These are phyloP conservation scores for Penicillium expansum DNA, from an alignment of 2,329 filamentous ascomycete species.

Conservation along the genomic window DNA sequence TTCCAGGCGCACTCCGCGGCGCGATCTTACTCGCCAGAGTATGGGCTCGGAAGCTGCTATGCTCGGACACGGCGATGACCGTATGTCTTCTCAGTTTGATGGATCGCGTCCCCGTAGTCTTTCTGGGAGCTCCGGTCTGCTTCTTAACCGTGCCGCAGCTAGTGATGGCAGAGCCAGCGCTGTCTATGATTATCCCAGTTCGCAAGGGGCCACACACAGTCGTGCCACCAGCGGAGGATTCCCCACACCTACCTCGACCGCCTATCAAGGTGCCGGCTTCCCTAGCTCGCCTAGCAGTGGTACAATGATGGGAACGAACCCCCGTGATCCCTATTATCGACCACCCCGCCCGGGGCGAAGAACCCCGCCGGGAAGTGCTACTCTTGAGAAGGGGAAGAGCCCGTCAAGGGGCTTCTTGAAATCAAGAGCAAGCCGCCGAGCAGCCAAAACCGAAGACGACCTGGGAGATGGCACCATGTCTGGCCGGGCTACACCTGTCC, in stretches of 20 bases:
- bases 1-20: slow-evolving; percentile 66
- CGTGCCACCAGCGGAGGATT: slow-evolving; percentile 60
- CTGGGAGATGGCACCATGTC: slow-evolving; percentile 42
- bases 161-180: slow-evolving; percentile 50
- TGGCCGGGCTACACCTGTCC: slow-evolving; percentile 49
- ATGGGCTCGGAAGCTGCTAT: slow-evolving; percentile 81
- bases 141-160: slow-evolving; percentile 53
- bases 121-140: slow-evolving; percentile 61
- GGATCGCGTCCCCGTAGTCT: slow-evolving; percentile 57
- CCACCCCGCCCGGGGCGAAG: slow-evolving; percentile 71
- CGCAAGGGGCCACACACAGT: slow-evolving; percentile 48
- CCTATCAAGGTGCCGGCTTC: slow-evolving; percentile 63
- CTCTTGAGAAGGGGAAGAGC: slow-evolving; percentile 42
- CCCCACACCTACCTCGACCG: slow-evolving; percentile 70
- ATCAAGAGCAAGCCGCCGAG: slow-evolving; percentile 29
- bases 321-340: slow-evolving; percentile 81
- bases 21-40: slow-evolving; percentile 69
- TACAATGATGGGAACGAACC: slow-evolving; percentile 47
- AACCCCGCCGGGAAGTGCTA: slow-evolving; percentile 55
- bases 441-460: slow-evolving; percentile 34
- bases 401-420: slow-evolving; percentile 45
- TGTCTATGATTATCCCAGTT: slow-evolving; percentile 54
- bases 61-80: slow-evolving; percentile 65
- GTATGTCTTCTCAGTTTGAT: slow-evolving; percentile 57
- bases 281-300: slow-evolving; percentile 43